A percentile compares a stretch with the other conserved stretches of the same genome.
Evolutionary conservation across 192 early-diverging fungal species (phyloP).

Genomic region (Backusella sp.): DNA sequence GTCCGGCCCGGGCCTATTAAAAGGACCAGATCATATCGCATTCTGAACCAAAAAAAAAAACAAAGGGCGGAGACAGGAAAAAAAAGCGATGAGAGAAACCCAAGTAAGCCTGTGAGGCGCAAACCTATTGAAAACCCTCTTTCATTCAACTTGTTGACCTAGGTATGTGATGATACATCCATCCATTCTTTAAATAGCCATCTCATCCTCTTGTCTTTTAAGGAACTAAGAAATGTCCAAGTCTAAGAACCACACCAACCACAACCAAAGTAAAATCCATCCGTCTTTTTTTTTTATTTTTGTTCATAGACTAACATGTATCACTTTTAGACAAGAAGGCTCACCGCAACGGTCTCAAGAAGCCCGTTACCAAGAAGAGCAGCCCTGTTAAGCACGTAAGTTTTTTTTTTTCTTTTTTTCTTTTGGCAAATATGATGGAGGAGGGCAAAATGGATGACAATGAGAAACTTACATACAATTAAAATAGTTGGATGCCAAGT

Average conservation of each 20-base stretch:
- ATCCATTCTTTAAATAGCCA: neutral
- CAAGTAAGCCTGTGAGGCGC: neutral
- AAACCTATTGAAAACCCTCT: conserved; percentile 1
- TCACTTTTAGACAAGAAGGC: conserved; percentile 80
- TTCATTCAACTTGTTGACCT: conserved; percentile 7
- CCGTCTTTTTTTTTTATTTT: neutral
- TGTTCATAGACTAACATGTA: neutral
- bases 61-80: neutral
- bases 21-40: neutral
- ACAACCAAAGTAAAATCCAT: conserved; percentile 89
- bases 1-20: neutral
- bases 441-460: too few relatives aligned
- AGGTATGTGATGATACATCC: neutral
- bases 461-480: conserved; percentile 16
- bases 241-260: conserved; percentile 99
- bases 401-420: conserved; percentile 12
- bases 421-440: too few relatives aligned
- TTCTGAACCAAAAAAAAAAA: neutral
- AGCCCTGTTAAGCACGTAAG: conserved; percentile 89
- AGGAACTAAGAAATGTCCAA: conserved; percentile 69
- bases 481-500: conserved; percentile 68
- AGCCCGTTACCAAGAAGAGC: conserved; percentile 85
- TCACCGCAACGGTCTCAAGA: conserved; percentile 99
- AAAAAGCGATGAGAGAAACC: neutral
- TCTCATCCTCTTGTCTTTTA: conserved; percentile 3